Evolutionary conservation across 108 stramenopile species (phyloP).

Genomic region (Cyclotella baltica): DNA sequence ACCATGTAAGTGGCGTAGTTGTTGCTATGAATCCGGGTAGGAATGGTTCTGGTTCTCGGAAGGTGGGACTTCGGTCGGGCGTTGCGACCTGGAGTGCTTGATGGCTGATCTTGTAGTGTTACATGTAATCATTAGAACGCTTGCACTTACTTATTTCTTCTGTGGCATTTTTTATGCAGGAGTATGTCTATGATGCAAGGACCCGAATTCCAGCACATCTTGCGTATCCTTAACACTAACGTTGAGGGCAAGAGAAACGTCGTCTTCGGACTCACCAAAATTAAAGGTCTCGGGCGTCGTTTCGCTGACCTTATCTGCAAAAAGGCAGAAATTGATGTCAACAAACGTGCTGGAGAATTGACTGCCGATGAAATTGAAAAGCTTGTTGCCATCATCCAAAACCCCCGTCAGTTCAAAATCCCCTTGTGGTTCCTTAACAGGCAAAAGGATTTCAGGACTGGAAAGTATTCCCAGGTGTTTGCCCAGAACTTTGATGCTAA

Average conservation of each 20-base stretch:
- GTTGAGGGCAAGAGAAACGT: constrained; percentile 99
- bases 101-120: too few relatives aligned
- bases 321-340: constrained; percentile 99
- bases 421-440: constrained; percentile 99
- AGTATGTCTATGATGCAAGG: constrained; percentile 91
- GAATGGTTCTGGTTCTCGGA: not conserved
- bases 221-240: constrained; percentile 99
- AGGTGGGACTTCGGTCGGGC: not conserved
- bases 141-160: not conserved
- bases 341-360: constrained; percentile 99
- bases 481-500: constrained; percentile 97
- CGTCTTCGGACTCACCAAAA: constrained; percentile 98
- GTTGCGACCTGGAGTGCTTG: not conserved
- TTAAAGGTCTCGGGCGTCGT: constrained; percentile 98
- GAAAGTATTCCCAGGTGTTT: constrained; percentile 98
- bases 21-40: not conserved
- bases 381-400: constrained; percentile 98
- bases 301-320: constrained; percentile 99
- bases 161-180: not conserved
- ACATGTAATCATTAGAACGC: not conserved
- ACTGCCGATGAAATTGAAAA: constrained; percentile 99
- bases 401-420: constrained; percentile 99
- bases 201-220: constrained; percentile 99
- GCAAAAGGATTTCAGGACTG: constrained; percentile 99
- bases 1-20: constrained; percentile 37